Conservation (phyloP, 306 rosid species). For the Corylus avellana region DNA sequence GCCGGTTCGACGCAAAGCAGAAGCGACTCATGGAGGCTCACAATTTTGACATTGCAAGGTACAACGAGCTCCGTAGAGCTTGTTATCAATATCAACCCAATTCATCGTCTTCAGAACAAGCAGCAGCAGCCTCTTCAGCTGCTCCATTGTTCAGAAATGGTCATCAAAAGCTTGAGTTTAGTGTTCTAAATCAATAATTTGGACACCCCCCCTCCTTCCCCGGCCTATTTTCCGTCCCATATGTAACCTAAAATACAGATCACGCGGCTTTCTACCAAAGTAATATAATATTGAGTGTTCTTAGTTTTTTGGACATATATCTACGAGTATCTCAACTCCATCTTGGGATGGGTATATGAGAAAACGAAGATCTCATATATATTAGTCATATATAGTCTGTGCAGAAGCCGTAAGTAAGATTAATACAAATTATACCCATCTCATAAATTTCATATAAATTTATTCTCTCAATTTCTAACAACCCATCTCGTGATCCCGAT, state of each 20-base stretch:
- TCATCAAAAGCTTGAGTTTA: slow-evolving; percentile 21
- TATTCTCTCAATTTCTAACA: too few relatives aligned
- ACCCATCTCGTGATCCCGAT: too few relatives aligned
- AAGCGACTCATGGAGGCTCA: slow-evolving; percentile 55
- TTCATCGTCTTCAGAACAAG: not conserved
- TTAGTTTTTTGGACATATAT: not conserved
- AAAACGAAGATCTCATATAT: too few relatives aligned
- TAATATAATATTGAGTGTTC: not conserved
- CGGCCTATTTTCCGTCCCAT: not conserved
- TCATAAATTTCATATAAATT: too few relatives aligned
- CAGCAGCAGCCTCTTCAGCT: not conserved
- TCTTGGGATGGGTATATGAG: too few relatives aligned
- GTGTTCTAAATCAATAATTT: slow-evolving; percentile 21
- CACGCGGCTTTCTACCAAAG: not conserved
- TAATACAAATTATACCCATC: too few relatives aligned
- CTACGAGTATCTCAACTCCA: not conserved
- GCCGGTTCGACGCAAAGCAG: slow-evolving; percentile 65
- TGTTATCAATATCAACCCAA: slow-evolving; percentile 18
- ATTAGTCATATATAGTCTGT: too few relatives aligned
- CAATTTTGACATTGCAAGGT: slow-evolving; percentile 58
- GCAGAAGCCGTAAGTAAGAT: too few relatives aligned
- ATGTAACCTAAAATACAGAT: not conserved
- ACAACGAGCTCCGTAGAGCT: slow-evolving; percentile 50
- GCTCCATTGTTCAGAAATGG: slow-evolving; percentile 13
- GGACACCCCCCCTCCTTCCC: not conserved